Conservation (phyloP, 345 rosid genomes). For the Moricandia arvensis region DNA sequence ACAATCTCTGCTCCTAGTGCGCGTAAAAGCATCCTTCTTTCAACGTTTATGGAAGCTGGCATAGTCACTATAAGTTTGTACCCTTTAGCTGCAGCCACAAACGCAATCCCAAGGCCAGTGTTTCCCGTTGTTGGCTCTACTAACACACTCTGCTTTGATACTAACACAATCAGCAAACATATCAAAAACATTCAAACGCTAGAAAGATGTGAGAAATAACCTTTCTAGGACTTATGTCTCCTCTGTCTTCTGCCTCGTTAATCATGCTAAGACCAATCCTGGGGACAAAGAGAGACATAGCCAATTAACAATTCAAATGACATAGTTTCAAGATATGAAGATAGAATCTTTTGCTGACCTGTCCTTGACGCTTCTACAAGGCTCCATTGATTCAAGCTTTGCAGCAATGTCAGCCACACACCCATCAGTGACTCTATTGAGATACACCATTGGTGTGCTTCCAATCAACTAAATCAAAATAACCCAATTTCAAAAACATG, state of each 20-base stretch:
- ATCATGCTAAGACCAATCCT: conserved; percentile 90
- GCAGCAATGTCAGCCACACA: conserved; percentile 86
- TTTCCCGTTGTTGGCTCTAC: conserved; percentile 92
- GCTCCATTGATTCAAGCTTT: conserved; percentile 98
- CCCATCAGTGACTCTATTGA: conserved; percentile 72
- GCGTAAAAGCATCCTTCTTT: conserved; percentile 82
- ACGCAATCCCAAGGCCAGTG: conserved; percentile 87
- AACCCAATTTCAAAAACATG: neutral
- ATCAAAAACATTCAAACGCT: neutral
- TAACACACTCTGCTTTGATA: conserved; percentile 52
- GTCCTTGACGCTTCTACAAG: conserved; percentile 89
- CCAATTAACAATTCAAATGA: neutral
- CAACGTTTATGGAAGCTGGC: conserved; percentile 86
- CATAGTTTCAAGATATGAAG: neutral
- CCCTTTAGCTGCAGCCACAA: conserved; percentile 86
- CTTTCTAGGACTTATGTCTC: conserved; percentile 77
- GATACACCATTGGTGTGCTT: conserved; percentile 89
- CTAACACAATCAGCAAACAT: conserved; percentile 16
- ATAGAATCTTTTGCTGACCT: conserved; percentile 46
- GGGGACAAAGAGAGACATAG: neutral
- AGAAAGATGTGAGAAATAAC: conserved; percentile 27
- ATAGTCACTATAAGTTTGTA: conserved; percentile 79
- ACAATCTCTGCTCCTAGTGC: conserved; percentile 87
- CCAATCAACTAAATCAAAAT: conserved; percentile 67
- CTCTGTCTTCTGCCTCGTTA: conserved; percentile 78